Percentiles rank a stretch among this genome's conserved stretches.
These are phyloP conservation scores for Apostasia ramifera DNA, from an alignment of 106 monocot species.

Conservation along the genomic window DNA sequence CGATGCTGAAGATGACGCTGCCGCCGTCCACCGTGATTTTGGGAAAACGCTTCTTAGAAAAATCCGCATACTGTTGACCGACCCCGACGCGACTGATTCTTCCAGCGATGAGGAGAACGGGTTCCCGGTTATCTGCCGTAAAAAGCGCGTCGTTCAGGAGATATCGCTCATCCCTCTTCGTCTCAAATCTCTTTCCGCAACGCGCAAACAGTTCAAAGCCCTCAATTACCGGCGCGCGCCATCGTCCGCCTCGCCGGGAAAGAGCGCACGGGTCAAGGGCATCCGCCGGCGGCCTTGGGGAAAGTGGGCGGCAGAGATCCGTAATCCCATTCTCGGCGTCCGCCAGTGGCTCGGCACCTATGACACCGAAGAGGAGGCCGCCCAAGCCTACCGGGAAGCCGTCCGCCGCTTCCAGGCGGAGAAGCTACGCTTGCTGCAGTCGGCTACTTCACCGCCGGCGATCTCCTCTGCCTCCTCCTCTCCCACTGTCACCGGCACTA, in stretches of 20 bases:
- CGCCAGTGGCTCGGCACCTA: conserved; percentile 38
- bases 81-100: conserved; percentile 32
- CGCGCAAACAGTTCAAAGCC: neutral
- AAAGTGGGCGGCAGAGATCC: conserved; percentile 72
- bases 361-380: conserved; percentile 21
- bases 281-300: conserved; percentile 29
- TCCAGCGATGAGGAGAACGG: conserved; percentile 6
- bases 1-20: too few relatives aligned
- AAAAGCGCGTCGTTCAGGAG: conserved; percentile 11
- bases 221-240: neutral
- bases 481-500: neutral
- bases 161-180: conserved; percentile 2
- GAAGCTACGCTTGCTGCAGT: conserved; percentile 1
- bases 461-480: conserved; percentile 1
- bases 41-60: neutral
- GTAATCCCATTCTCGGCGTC: conserved; percentile 28
- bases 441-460: neutral
- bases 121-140: neutral
- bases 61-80: conserved; percentile 18
- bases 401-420: conserved; percentile 11
- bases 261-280: conserved; percentile 10
- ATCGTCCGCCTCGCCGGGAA: conserved; percentile 1
- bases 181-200: neutral
- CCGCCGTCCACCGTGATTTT: too few relatives aligned
- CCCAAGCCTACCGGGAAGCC: conserved; percentile 18